A percentile compares a stretch with the other conserved stretches of the same genome.
phyloP scores from a whole-genome alignment of 2,329 filamentous ascomycete species.

The Aspergillus sp. region DNA sequence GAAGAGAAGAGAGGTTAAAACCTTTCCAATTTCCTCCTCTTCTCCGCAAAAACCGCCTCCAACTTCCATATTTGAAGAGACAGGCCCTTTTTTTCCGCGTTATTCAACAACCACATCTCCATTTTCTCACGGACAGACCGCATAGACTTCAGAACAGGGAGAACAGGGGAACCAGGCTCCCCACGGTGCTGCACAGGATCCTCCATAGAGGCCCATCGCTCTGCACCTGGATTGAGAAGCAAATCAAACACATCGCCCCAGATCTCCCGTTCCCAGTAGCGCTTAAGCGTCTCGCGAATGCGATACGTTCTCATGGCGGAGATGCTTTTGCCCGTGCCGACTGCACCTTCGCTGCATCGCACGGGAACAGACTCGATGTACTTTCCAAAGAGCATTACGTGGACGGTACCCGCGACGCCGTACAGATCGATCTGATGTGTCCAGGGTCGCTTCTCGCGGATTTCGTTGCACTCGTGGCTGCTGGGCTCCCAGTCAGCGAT shows the following conservation, averaged over 20 bases:
- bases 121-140: constrained; percentile 62
- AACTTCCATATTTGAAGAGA: constrained; percentile 53
- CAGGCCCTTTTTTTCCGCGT: constrained; percentile 70
- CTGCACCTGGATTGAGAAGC: constrained; percentile 64
- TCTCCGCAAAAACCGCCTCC: constrained; percentile 58
- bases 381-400: constrained; percentile 83
- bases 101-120: constrained; percentile 72
- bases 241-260: constrained; percentile 79
- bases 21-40: constrained; percentile 31
- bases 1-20: constrained; percentile 6
- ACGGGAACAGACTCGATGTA: constrained; percentile 71
- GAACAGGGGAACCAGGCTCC: constrained; percentile 25
- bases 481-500: constrained; percentile 91
- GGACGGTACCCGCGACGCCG: constrained; percentile 78
- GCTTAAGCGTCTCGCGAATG: constrained; percentile 74
- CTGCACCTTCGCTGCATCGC: constrained; percentile 8
- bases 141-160: constrained; percentile 70
- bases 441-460: constrained; percentile 89
- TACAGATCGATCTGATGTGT: constrained; percentile 97
- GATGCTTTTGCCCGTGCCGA: neutral
- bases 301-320: constrained; percentile 56
- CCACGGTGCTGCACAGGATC: constrained; percentile 18
- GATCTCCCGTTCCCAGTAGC: constrained; percentile 94
- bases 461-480: constrained; percentile 85
- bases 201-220: constrained; percentile 56